Evolutionary conservation across 1,139 yeast genomes (phyloP), one percentile per base, ranked within the genome.

Genomic region (Yamadazyma atmosphaerica): DNA sequence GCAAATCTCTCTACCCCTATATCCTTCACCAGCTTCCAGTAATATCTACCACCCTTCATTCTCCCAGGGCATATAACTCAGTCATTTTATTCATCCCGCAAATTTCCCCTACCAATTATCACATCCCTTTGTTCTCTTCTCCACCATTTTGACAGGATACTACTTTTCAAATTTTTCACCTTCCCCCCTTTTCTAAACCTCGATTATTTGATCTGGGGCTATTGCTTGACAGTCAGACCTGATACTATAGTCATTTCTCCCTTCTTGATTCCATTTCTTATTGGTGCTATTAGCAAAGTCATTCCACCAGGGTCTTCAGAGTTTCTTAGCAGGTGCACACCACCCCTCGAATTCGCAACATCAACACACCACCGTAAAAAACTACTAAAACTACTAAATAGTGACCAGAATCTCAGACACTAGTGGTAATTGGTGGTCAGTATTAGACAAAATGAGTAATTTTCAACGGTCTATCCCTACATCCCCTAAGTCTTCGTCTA

Each of bases 401-500:
- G 7, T 8, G 5, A 24, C n/a, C 26, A 13, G 12, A 24, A 5
- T 24, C 5, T 24, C 12, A 11, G 10, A n/a, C 10, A 5, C 12
- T 24, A 4, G 26, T n/a, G n/a, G n/a, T n/a, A n/a, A n/a, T n/a
- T n/a, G n/a, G n/a, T n/a, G n/a, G n/a, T n/a, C n/a, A n/a, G n/a
- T n/a, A n/a, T n/a, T n/a, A n/a, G n/a, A n/a, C n/a, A n/a, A n/a
- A 5, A 43, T 43, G 47, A 40, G 45, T 24, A 43, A 42, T 35
- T 44, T 41, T 24, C 46, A 44, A 31, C 39, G 44, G 18, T 38
- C 44, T n/a, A 42, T 40, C 11, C 52, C 51, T 2, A 45, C 50
- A 9, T 47, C 52, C n/a, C 52, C 52, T 3, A 48, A 48, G 24
- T 29, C 46, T 3, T 13, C 43, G 6, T 27, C 38, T 4, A 28